Percentiles rank a stretch among this genome's conserved stretches.
Evolutionary conservation across 305 asterid genomes (phyloP).

Genomic region (Solanum chacoense): DNA sequence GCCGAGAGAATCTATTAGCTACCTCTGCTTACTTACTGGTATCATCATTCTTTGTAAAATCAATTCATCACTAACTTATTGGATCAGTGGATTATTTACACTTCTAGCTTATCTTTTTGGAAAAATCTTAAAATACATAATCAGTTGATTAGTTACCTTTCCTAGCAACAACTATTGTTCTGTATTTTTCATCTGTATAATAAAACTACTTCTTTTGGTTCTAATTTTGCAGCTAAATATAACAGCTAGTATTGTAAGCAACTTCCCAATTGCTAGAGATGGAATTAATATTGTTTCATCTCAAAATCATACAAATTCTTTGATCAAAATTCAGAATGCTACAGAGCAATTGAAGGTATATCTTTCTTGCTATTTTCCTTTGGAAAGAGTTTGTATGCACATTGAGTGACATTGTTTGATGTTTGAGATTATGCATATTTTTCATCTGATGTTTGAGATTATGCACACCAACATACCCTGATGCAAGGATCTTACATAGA

Average conservation of each 20-base stretch:
- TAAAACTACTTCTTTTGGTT: background rate
- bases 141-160: background rate
- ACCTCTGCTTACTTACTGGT: background rate
- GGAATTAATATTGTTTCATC: conserved; percentile 12
- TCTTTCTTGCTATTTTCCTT: too few relatives aligned
- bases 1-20: conserved; percentile 73
- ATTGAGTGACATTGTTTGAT: background rate
- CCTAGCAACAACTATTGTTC: too few relatives aligned
- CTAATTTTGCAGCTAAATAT: conserved; percentile 46
- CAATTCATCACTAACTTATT: background rate
- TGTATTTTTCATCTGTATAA: background rate
- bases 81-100: background rate
- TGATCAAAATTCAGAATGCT: conserved; percentile 9
- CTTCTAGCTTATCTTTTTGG: background rate
- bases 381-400: background rate
- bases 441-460: background rate
- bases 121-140: background rate
- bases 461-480: too few relatives aligned
- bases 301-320: conserved; percentile 4
- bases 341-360: conserved; percentile 48
- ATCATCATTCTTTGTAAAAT: background rate
- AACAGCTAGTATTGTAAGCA: conserved; percentile 30
- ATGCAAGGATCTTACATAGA: too few relatives aligned
- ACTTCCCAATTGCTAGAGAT: conserved; percentile 19
- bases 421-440: background rate